Conservation (phyloP, 1,139 yeast genomes). For the Nakaseomyces kungkrabaensis region DNA sequence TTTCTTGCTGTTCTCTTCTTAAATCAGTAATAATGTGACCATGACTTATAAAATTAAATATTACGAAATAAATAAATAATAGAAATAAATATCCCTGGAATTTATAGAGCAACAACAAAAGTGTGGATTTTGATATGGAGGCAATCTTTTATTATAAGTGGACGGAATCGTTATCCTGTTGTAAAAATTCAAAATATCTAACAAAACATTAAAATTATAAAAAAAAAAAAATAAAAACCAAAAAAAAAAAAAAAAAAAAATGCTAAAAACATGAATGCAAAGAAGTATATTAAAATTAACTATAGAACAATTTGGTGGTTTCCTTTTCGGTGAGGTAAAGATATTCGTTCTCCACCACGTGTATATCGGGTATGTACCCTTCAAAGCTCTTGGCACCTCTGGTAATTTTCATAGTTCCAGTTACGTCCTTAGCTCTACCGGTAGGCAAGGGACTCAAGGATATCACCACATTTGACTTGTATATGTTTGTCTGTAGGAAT, state of each 20-base stretch:
- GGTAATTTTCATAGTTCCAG: constrained; percentile 57
- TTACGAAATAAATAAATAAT: neutral
- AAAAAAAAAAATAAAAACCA: no score
- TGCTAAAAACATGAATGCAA: neutral
- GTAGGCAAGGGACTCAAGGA: constrained; percentile 59
- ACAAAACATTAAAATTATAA: no score
- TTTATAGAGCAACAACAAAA: no score
- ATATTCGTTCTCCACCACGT: constrained; percentile 52
- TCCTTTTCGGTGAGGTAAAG: constrained; percentile 55
- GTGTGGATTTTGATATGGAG: no score
- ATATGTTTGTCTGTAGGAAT: constrained; percentile 17
- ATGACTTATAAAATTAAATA: neutral
- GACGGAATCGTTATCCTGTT: no score
- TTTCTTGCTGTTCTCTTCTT: neutral
- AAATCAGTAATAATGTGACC: constrained; percentile 15
- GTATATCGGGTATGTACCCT: constrained; percentile 12
- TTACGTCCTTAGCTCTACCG: constrained; percentile 74
- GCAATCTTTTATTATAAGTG: no score
- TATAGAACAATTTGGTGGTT: constrained; percentile 32
- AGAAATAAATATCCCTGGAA: no score
- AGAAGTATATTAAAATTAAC: constrained; percentile 17
- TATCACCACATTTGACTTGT: constrained; percentile 28
- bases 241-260: neutral
- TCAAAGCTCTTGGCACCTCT: constrained; percentile 36
- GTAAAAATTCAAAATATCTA: no score